phyloP scores from a whole-genome alignment of 441 rosid species.

The Eugenia klotzschiana region DNA sequence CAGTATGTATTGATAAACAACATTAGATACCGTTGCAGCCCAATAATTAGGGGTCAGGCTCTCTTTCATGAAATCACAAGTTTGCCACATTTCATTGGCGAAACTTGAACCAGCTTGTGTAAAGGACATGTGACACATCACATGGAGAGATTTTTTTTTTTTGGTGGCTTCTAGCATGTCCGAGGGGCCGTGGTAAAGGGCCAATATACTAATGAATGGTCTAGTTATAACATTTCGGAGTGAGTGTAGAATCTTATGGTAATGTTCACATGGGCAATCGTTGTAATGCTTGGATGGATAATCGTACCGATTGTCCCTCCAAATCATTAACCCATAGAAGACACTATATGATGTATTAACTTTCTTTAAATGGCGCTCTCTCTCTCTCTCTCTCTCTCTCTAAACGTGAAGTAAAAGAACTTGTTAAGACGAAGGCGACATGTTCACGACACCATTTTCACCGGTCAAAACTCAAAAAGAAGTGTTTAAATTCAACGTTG shows the following conservation, averaged over 20 bases:
- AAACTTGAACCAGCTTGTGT: background rate
- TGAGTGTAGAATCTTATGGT: background rate
- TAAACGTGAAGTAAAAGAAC: background rate
- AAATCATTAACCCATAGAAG: background rate
- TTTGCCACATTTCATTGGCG: background rate
- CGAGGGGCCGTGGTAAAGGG: background rate
- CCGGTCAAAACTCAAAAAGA: background rate
- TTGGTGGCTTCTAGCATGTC: background rate
- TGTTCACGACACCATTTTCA: background rate
- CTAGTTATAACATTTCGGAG: background rate
- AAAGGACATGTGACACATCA: background rate
- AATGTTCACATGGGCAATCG: background rate
- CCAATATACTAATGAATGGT: background rate
- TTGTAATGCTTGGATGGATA: background rate
- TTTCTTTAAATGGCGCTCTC: background rate
- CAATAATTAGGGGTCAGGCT: background rate
- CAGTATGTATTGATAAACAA: background rate
- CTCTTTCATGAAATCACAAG: background rate
- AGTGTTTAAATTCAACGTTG: background rate
- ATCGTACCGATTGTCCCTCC: background rate
- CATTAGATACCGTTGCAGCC: background rate
- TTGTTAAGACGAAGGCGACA: background rate
- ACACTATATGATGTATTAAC: background rate
- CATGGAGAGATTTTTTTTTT: background rate
- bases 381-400: background rate